Conservation (phyloP, 805 yeast species). For the Cyberlindnera galapagoensis region DNA sequence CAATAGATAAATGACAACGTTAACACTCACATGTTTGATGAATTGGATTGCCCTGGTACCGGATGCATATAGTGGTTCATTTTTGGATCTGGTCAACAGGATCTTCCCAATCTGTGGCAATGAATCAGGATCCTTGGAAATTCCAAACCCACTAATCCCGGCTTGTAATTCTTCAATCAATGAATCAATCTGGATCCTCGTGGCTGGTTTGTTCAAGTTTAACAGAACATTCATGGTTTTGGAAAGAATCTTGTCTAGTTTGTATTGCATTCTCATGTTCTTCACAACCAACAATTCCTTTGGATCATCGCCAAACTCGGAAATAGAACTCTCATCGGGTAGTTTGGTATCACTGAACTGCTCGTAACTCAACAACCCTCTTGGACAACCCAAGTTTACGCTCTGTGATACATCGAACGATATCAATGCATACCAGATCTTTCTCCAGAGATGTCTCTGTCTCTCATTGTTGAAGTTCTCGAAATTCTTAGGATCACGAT, state of each 20-base stretch:
- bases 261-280: slow-evolving; percentile 40
- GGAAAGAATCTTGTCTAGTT: slow-evolving; percentile 37
- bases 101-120: slow-evolving; percentile 29
- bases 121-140: slow-evolving; percentile 25
- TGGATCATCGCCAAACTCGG: slow-evolving; percentile 23
- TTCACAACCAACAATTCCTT: slow-evolving; percentile 42
- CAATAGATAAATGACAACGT: slow-evolving; percentile 43
- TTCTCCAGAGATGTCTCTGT: slow-evolving; percentile 46
- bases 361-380: slow-evolving; percentile 30
- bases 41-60: slow-evolving; percentile 35
- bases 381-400: slow-evolving; percentile 34
- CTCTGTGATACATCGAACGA: slow-evolving; percentile 37
- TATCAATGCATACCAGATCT: slow-evolving; percentile 47
- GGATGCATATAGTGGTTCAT: slow-evolving; percentile 21
- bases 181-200: slow-evolving; percentile 33
- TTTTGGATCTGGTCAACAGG: slow-evolving; percentile 17
- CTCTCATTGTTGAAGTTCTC: slow-evolving; percentile 34
- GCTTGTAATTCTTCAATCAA: slow-evolving; percentile 28
- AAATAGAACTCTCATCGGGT: slow-evolving; percentile 27
- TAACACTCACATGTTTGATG: slow-evolving; percentile 32
- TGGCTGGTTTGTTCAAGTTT: slow-evolving; percentile 33
- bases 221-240: slow-evolving; percentile 33
- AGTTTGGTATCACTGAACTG: slow-evolving; percentile 37
- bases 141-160: slow-evolving; percentile 28
- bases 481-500: slow-evolving; percentile 58